Evolutionary conservation across 208 protist species (phyloP).

Genomic region (Crithidia brevicula): DNA sequence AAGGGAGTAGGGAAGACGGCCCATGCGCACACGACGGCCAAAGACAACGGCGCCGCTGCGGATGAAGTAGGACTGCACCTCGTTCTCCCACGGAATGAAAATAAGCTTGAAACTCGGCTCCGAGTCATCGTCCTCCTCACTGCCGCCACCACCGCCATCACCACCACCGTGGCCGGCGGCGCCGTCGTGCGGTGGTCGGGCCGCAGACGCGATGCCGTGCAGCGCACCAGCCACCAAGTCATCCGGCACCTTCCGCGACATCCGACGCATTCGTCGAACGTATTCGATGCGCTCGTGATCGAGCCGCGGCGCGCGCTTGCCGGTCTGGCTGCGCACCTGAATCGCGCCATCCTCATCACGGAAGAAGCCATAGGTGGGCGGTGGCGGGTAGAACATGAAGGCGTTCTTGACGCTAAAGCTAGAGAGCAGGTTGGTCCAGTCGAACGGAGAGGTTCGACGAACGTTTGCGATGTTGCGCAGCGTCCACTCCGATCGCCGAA

Average conservation of each 20-base stretch:
- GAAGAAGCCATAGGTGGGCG: constrained; percentile 41
- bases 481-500: constrained; percentile 39
- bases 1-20: constrained; percentile 17
- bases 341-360: constrained; percentile 24
- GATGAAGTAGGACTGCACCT: constrained; percentile 43
- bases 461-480: constrained; percentile 14
- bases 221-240: constrained; percentile 17
- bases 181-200: neutral
- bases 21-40: constrained; percentile 28
- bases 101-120: constrained; percentile 38
- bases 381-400: constrained; percentile 62
- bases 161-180: neutral
- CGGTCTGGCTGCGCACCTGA: constrained; percentile 24
- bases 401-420: constrained; percentile 57
- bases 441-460: constrained; percentile 29
- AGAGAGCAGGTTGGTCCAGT: constrained; percentile 31
- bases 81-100: constrained; percentile 45
- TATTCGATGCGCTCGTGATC: constrained; percentile 35
- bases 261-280: constrained; percentile 12
- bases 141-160: neutral
- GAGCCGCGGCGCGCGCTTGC: constrained; percentile 14
- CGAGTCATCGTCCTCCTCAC: constrained; percentile 3
- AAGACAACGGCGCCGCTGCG: constrained; percentile 38
- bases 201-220: constrained; percentile 19
- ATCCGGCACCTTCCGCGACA: constrained; percentile 23